phyloP scores from a whole-genome alignment of 768 basidiomycete species.

The Lanmaoa pseudosensibilis region DNA sequence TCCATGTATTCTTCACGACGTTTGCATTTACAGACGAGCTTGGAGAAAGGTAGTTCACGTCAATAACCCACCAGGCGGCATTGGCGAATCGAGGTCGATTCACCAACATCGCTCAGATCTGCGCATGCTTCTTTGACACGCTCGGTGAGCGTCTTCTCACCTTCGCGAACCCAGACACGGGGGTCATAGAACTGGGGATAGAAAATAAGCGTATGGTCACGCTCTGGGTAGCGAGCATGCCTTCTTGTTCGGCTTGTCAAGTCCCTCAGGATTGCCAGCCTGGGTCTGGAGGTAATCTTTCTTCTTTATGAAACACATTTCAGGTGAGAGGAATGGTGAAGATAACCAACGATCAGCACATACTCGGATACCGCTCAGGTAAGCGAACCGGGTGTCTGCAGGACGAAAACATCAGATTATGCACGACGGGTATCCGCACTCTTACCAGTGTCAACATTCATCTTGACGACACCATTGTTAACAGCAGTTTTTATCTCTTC shows the following conservation, averaged over 20 bases:
- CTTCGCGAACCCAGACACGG: conserved; percentile 98
- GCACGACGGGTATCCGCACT: background rate
- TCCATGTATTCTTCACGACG: background rate
- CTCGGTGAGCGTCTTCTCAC: conserved; percentile 85
- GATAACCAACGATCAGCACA: conserved; percentile 13
- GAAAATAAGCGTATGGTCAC: background rate
- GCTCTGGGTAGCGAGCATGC: conserved; percentile 33
- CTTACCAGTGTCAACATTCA: conserved; percentile 92
- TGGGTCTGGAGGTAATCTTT: conserved; percentile 86
- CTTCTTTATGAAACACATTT: conserved; percentile 51
- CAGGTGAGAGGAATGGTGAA: background rate
- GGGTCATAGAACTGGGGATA: conserved; percentile 79
- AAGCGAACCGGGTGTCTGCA: conserved; percentile 87
- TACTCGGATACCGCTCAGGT: conserved; percentile 81
- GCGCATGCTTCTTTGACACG: conserved; percentile 93
- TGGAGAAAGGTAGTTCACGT: background rate
- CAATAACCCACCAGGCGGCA: background rate
- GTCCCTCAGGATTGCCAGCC: conserved; percentile 95
- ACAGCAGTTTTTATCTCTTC: conserved; percentile 95
- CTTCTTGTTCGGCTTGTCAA: conserved; percentile 99
- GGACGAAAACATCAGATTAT: conserved; percentile 2
- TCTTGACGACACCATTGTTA: conserved; percentile 92
- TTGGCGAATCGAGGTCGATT: conserved; percentile 21
- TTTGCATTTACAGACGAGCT: conserved; percentile 26
- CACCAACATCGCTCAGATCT: conserved; percentile 76